Percentiles rank a stretch among this genome's conserved stretches.
Evolutionary conservation across 2,329 filamentous ascomycete genomes (phyloP).

Genomic region (Pestalotiopsis sp.): DNA sequence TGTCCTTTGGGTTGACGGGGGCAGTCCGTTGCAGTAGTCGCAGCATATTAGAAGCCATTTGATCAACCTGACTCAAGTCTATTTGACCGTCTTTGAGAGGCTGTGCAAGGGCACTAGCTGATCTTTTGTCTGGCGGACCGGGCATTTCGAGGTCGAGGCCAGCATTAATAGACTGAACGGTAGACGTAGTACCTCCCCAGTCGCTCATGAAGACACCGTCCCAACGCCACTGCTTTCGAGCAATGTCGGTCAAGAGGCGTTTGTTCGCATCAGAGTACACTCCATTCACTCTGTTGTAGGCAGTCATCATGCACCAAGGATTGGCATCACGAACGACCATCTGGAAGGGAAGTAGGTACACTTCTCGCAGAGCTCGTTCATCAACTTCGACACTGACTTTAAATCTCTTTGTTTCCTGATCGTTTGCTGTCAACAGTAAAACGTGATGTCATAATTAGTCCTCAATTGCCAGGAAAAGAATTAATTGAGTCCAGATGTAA

Average conservation of each 20-base stretch:
- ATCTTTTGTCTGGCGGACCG: conserved; percentile 47
- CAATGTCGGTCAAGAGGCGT: conserved; percentile 50
- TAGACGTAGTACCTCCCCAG: conserved; percentile 61
- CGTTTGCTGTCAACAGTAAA: conserved; percentile 41
- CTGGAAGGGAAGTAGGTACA: conserved; percentile 61
- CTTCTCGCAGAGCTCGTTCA: conserved; percentile 58
- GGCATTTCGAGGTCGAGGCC: conserved; percentile 65
- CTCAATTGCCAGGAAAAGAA: not conserved
- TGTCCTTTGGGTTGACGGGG: conserved; percentile 50
- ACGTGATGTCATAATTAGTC: not conserved
- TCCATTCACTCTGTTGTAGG: conserved; percentile 63
- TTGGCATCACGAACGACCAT: conserved; percentile 53
- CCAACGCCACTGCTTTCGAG: conserved; percentile 61
- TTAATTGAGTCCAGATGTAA: not conserved
- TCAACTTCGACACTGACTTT: conserved; percentile 56
- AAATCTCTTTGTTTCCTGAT: conserved; percentile 62
- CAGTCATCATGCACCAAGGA: conserved; percentile 59
- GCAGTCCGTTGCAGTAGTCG: conserved; percentile 59
- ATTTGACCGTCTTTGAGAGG: conserved; percentile 59
- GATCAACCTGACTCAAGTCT: conserved; percentile 54
- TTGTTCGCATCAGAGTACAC: conserved; percentile 24
- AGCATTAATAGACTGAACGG: conserved; percentile 49
- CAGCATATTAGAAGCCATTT: conserved; percentile 57
- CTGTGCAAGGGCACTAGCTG: conserved; percentile 43
- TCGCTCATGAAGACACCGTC: conserved; percentile 61